A percentile compares a stretch with the other conserved stretches of the same genome.
These are phyloP conservation scores for Botrytis aclada DNA, from an alignment of 2,329 filamentous ascomycete genomes.

Conservation along the genomic window DNA sequence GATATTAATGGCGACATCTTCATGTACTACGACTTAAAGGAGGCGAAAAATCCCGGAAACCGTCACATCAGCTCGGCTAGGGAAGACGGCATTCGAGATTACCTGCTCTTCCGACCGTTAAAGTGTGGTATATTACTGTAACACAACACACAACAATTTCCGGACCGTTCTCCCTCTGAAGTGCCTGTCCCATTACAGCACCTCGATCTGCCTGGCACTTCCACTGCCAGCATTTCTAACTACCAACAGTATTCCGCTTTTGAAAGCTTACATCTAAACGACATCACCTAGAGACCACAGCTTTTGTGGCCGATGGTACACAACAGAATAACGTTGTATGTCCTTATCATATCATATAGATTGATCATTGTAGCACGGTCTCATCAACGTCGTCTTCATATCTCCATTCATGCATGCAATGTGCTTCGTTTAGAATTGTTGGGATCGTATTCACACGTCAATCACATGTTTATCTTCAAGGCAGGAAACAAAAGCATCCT, in stretches of 20 bases:
- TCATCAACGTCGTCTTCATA: background rate
- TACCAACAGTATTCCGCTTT: slow-evolving; percentile 11
- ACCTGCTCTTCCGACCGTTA: background rate
- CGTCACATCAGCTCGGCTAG: background rate
- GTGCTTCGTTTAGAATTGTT: slow-evolving; percentile 12
- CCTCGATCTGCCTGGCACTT: background rate
- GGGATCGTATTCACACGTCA: background rate
- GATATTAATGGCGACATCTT: background rate
- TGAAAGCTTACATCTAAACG: slow-evolving; percentile 6
- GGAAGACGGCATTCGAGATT: background rate
- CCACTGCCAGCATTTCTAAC: background rate
- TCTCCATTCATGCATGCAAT: background rate
- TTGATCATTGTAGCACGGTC: background rate
- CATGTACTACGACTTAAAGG: background rate
- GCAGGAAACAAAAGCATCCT: background rate
- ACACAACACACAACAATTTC: background rate
- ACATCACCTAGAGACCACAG: background rate
- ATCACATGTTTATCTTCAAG: background rate
- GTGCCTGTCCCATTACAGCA: background rate
- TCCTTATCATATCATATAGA: slow-evolving; percentile 8
- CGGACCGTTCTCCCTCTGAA: slow-evolving; percentile 2
- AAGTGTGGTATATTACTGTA: background rate
- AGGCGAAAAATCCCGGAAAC: background rate
- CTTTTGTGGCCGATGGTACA: background rate
- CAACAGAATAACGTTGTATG: background rate